Base-by-base conservation (phyloP, 257 asterid species). In the Mitragyna speciosa region DNA sequence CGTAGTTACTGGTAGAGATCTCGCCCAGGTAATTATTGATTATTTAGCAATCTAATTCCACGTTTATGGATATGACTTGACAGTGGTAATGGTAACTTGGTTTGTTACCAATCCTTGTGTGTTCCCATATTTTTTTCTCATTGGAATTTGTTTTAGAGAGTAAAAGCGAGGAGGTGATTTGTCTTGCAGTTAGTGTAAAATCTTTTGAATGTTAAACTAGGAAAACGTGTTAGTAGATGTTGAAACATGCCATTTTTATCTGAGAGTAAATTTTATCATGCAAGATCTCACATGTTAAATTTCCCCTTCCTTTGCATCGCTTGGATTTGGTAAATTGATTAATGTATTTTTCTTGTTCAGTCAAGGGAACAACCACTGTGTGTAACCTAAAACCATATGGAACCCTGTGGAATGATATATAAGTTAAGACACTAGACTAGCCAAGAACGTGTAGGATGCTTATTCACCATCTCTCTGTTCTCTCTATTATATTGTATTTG, bases 1-100 rank as follows among this genome's bases (percentile, higher is more conserved):
- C 70, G 85, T 96, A 77, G 92, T 91, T 81, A 92, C 98, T 63
- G 96, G 97, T 70, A 89, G 86, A 88, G 89, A 90, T 89, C 99
- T 96, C 80, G 93, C 97, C 3, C 90, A 94, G 98, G 99, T 96
- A 82, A 30, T 77, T 82, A 80, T 79, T 84, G 74, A 43, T 58
- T 19, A 30, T 72, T 72, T 19, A 45, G 59, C 39, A 75, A 17
- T 51, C 77, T 16, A 10, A 51, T 49, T 8, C 54, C 75, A 33
- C 9, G 31, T 64, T 30, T 33, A 48, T 47, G 59, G 48, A 63
- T 31, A 28, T 48, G 19, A 26, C 17, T 33, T 30, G 56, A 33
- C 12, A 45, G 30, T 20, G 3, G 19, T 65, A 64, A 19, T 30
- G 58, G 19, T 63, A 11, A 20, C 39, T 48, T 48, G 61, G 41